These are phyloP conservation scores for Dactylorhiza incarnata DNA, from an alignment of 106 monocot genomes.

Conservation along the genomic window DNA sequence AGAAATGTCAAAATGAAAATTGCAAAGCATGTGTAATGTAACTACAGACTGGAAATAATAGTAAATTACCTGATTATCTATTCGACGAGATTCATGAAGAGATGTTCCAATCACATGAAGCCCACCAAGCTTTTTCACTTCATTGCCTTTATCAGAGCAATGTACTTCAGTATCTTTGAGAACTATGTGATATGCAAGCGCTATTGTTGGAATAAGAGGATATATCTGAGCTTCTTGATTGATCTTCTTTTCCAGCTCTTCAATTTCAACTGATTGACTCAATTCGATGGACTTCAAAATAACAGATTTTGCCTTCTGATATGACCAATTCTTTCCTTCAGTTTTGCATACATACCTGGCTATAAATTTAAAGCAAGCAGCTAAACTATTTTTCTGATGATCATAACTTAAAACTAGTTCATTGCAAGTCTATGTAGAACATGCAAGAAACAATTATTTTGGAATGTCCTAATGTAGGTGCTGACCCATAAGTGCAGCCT, in stretches of 20 bases:
- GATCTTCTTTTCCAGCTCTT: slow-evolving; percentile 49
- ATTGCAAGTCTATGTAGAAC: neutral
- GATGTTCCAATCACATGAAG: slow-evolving; percentile 99
- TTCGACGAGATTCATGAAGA: slow-evolving; percentile 94
- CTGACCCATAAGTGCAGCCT: slow-evolving; percentile 79
- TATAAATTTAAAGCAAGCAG: slow-evolving; percentile 7
- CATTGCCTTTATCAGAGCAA: slow-evolving; percentile 67
- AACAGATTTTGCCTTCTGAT: slow-evolving; percentile 66
- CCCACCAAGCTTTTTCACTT: slow-evolving; percentile 86
- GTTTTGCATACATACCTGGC: slow-evolving; percentile 78
- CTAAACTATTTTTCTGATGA: neutral
- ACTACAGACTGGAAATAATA: neutral
- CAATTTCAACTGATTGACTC: slow-evolving; percentile 57
- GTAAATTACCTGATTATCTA: slow-evolving; percentile 85
- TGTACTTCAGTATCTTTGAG: slow-evolving; percentile 84
- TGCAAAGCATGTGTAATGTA: neutral
- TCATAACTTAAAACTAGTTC: slow-evolving; percentile 1
- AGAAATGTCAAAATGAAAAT: neutral
- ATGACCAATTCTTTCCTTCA: slow-evolving; percentile 57
- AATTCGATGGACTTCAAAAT: slow-evolving; percentile 78
- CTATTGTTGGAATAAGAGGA: slow-evolving; percentile 57
- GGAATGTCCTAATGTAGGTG: slow-evolving; percentile 8
- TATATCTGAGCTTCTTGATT: slow-evolving; percentile 56
- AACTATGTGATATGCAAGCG: slow-evolving; percentile 63
- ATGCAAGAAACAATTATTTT: slow-evolving; percentile 5